Evolutionary conservation across 352 stramenopile species (phyloP).

Genomic region (Aphanomyces astaci): DNA sequence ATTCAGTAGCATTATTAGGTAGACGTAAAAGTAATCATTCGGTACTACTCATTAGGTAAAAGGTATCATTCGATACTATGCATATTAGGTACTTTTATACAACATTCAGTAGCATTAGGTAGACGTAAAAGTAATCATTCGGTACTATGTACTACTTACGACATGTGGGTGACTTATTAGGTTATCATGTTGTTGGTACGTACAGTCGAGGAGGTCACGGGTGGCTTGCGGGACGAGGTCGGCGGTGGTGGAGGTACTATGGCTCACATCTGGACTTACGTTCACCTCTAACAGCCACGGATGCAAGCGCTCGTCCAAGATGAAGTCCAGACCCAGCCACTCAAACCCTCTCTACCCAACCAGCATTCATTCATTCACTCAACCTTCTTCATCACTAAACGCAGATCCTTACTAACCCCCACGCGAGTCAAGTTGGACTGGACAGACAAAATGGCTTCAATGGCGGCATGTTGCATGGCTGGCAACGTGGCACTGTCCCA

Average conservation of each 20-base stretch:
- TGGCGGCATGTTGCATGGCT: slow-evolving; percentile 46
- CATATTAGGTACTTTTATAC: too few relatives aligned
- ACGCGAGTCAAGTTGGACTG: slow-evolving; percentile 39
- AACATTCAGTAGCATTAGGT: too few relatives aligned
- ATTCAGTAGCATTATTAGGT: too few relatives aligned
- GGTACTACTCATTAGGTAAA: too few relatives aligned
- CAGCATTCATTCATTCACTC: not conserved
- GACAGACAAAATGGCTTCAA: slow-evolving; percentile 34
- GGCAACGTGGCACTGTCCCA: slow-evolving; percentile 45
- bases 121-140: too few relatives aligned
- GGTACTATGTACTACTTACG: too few relatives aligned
- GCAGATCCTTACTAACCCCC: too few relatives aligned
- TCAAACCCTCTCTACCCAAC: slow-evolving; percentile 55
- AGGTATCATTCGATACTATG: too few relatives aligned
- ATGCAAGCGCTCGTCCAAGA: slow-evolving; percentile 46
- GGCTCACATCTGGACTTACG: slow-evolving; percentile 79
- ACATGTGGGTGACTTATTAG: not conserved
- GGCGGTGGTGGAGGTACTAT: slow-evolving; percentile 54
- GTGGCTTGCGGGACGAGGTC: slow-evolving; percentile 48
- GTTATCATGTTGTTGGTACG: not conserved
- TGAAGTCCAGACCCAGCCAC: slow-evolving; percentile 80
- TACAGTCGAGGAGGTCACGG: slow-evolving; percentile 42
- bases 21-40: too few relatives aligned
- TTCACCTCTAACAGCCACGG: slow-evolving; percentile 83
- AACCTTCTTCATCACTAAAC: too few relatives aligned